phyloP scores from a whole-genome alignment of 768 basidiomycete species.

The Boletus patriciae region DNA sequence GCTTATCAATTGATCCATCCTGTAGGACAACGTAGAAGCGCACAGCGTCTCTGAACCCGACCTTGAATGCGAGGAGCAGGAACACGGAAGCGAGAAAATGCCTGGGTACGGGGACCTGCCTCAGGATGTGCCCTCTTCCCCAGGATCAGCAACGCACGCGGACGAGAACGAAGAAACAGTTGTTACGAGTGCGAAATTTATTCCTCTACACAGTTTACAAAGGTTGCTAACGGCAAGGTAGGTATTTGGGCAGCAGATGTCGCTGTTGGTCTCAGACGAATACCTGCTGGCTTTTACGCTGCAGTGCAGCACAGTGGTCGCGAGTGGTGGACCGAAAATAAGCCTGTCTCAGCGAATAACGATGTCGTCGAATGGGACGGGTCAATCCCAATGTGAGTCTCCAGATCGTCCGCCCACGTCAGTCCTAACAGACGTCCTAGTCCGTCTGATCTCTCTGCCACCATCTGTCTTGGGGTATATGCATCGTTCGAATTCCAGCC shows the following conservation, averaged over 20 bases:
- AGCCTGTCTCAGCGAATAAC: background rate
- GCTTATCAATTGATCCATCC: background rate
- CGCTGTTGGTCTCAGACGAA: background rate
- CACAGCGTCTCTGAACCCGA: background rate
- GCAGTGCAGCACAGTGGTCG: background rate
- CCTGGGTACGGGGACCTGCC: background rate
- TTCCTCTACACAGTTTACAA: background rate
- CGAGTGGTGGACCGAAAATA: background rate
- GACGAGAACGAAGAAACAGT: background rate
- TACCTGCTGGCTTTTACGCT: slow-evolving; percentile 3
- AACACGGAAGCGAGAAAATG: too few species aligned
- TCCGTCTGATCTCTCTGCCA: slow-evolving; percentile 3
- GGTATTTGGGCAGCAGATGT: slow-evolving; percentile 2
- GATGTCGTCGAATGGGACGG: slow-evolving; percentile 1
- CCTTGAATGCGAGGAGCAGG: background rate
- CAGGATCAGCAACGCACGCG: too few species aligned
- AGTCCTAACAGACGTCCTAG: background rate
- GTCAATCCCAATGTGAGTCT: slow-evolving; percentile 1
- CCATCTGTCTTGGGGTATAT: background rate
- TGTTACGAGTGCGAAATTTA: background rate
- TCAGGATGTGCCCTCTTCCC: too few species aligned
- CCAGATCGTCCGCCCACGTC: background rate
- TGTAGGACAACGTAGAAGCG: background rate
- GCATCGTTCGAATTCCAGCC: slow-evolving; percentile 7
- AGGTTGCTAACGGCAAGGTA: background rate